These are phyloP conservation scores for Lentinus tigrinus DNA, from an alignment of 768 basidiomycete species.

Conservation along the genomic window DNA sequence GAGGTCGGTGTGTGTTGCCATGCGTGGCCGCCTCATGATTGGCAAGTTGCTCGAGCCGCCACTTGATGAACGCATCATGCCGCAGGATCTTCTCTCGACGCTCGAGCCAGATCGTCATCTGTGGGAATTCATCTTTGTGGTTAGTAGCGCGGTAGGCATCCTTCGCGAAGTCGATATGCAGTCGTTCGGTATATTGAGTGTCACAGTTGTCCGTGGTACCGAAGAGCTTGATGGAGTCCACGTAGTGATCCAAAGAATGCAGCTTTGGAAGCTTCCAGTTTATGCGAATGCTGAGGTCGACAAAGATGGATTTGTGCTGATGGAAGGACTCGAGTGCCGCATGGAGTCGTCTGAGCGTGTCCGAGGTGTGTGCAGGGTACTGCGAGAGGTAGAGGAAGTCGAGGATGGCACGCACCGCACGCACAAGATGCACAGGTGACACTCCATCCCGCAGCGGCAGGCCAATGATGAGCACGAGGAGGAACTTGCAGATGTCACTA, in stretches of 20 bases:
- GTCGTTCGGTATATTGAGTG: conserved; percentile 18
- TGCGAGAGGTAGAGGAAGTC: conserved; percentile 39
- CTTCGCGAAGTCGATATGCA: conserved; percentile 27
- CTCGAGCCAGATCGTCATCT: conserved; percentile 41
- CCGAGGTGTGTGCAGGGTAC: conserved; percentile 31
- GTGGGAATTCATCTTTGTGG: conserved; percentile 28
- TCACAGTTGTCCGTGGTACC: conserved; percentile 21
- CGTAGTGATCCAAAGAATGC: conserved; percentile 17
- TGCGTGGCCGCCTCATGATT: conserved; percentile 12
- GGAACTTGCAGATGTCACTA: conserved; percentile 17
- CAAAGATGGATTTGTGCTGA: conserved; percentile 34
- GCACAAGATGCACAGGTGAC: conserved; percentile 1
- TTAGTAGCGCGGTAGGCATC: conserved; percentile 29
- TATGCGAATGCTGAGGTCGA: conserved; percentile 30
- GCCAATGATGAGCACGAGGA: conserved; percentile 18
- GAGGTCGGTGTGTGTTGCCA: too few species aligned
- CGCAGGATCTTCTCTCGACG: conserved; percentile 31
- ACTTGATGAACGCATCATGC: conserved; percentile 30
- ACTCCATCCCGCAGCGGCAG: conserved; percentile 7
- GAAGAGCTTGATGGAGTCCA: conserved; percentile 3
- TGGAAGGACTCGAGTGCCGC: conserved; percentile 35
- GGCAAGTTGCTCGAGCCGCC: conserved; percentile 10
- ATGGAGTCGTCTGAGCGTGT: conserved; percentile 29
- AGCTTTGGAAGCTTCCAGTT: conserved; percentile 25
- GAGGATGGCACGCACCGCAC: conserved; percentile 21